These are phyloP conservation scores for Termitomyces sp. DNA, from an alignment of 768 basidiomycete genomes.

Conservation along the genomic window DNA sequence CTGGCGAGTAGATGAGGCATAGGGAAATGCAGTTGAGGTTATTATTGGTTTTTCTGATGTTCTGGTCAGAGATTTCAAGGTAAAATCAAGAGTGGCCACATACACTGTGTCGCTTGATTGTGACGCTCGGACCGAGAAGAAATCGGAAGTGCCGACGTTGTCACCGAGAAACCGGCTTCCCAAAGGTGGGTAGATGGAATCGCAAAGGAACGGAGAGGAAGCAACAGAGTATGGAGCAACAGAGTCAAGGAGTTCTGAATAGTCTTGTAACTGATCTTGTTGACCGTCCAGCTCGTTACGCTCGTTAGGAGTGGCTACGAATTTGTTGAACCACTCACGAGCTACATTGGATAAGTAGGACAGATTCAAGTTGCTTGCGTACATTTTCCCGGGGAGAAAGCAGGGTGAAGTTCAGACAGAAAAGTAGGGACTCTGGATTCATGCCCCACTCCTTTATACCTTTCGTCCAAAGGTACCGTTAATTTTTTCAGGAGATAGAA, in stretches of 20 bases:
- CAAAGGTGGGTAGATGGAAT: too few relatives aligned
- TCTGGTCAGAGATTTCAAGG: not conserved
- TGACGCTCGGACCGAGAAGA: too few relatives aligned
- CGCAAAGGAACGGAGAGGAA: not conserved
- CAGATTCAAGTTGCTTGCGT: not conserved
- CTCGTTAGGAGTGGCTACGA: not conserved
- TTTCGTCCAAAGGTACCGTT: not conserved
- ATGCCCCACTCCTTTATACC: not conserved
- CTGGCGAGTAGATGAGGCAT: not conserved
- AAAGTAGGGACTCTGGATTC: not conserved
- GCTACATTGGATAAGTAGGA: not conserved
- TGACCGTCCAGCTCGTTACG: not conserved
- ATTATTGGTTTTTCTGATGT: not conserved
- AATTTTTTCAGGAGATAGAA: not conserved
- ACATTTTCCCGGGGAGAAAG: not conserved
- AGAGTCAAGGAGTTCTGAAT: not conserved
- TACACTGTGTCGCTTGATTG: not conserved
- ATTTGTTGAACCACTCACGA: not conserved
- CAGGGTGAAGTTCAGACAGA: not conserved
- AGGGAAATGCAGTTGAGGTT: not conserved
- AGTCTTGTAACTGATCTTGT: not conserved
- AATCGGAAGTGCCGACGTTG: not conserved
- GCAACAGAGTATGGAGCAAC: not conserved
- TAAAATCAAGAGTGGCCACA: not conserved
- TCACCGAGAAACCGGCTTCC: not conserved